phyloP scores from a whole-genome alignment of 2,329 filamentous ascomycete genomes.

The Knufia fluminis region DNA sequence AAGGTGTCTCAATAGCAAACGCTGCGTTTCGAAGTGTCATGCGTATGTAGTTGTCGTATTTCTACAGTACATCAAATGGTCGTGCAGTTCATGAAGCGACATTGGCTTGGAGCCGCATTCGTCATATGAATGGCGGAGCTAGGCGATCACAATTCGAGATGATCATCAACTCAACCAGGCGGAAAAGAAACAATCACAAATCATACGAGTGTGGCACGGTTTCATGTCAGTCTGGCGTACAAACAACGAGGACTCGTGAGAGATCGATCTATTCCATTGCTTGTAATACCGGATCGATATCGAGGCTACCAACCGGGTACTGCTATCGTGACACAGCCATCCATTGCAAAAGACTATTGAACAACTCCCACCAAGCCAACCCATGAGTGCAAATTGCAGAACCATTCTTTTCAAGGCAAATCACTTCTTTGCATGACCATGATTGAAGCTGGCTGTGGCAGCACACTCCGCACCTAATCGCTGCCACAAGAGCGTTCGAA shows the following conservation, averaged over 20 bases:
- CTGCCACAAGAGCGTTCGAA: slow-evolving; percentile 7
- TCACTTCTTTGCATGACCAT: slow-evolving; percentile 5
- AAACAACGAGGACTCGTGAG: neutral
- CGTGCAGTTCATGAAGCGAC: neutral
- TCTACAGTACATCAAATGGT: neutral
- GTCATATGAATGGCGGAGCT: slow-evolving; percentile 1
- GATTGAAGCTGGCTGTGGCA: slow-evolving; percentile 12
- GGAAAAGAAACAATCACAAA: neutral
- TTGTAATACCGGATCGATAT: neutral
- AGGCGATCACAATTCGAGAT: neutral
- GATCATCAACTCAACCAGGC: neutral
- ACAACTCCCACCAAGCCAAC: slow-evolving; percentile 11
- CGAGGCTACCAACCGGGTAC: neutral
- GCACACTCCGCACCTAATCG: neutral
- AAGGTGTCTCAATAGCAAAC: neutral
- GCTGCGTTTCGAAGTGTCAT: neutral
- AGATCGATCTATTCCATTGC: slow-evolving; percentile 7
- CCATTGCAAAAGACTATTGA: slow-evolving; percentile 12
- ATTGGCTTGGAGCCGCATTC: neutral
- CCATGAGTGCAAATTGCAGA: slow-evolving; percentile 7
- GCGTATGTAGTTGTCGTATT: neutral
- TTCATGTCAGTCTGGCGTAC: neutral
- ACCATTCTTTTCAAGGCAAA: slow-evolving; percentile 4
- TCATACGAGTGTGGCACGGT: neutral
- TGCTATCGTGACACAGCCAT: slow-evolving; percentile 1